Conservation (phyloP, 768 basidiomycete species). For the Lactifluus echinatus region DNA sequence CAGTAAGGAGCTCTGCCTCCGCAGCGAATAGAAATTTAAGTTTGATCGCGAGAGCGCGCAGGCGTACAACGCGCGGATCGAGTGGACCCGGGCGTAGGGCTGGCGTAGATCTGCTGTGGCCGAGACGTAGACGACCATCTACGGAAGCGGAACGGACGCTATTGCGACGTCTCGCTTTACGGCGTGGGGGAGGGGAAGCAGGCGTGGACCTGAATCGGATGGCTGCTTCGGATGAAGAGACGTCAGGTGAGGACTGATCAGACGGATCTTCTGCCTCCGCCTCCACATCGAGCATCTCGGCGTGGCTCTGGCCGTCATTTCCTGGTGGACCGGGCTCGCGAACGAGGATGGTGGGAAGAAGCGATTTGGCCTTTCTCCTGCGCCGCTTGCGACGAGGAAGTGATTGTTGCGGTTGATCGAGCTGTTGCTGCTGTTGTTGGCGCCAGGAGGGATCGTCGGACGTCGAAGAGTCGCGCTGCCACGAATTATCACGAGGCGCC, state of each 20-base stretch:
- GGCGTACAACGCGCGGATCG: conserved; percentile 40
- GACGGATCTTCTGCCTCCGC: conserved; percentile 23
- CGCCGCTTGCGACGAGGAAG: conserved; percentile 30
- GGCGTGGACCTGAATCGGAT: conserved; percentile 26
- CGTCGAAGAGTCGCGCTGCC: conserved; percentile 19
- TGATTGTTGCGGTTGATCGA: neutral
- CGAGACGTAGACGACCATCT: conserved; percentile 27
- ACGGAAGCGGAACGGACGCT: conserved; percentile 19
- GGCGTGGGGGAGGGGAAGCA: conserved; percentile 20
- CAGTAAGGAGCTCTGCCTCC: conserved; percentile 30
- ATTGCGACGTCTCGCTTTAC: neutral
- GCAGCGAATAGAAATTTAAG: conserved; percentile 49
- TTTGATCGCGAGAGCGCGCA: conserved; percentile 49
- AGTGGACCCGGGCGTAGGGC: conserved; percentile 34
- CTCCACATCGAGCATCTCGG: neutral
- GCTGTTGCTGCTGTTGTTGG: neutral
- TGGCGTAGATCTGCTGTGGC: conserved; percentile 42
- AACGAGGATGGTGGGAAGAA: conserved; percentile 8
- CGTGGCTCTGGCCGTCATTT: conserved; percentile 11
- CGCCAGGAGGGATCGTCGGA: conserved; percentile 11
- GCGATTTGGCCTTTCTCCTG: conserved; percentile 24
- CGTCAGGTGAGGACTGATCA: conserved; percentile 24
- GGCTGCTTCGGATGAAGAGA: conserved; percentile 23
- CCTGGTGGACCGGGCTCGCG: conserved; percentile 4
- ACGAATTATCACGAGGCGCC: conserved; percentile 29